Evolutionary conservation across 495 filamentous ascomycete genomes (phyloP), one percentile per base, ranked within the genome.

Genomic region (Margaritispora aquatica): DNA sequence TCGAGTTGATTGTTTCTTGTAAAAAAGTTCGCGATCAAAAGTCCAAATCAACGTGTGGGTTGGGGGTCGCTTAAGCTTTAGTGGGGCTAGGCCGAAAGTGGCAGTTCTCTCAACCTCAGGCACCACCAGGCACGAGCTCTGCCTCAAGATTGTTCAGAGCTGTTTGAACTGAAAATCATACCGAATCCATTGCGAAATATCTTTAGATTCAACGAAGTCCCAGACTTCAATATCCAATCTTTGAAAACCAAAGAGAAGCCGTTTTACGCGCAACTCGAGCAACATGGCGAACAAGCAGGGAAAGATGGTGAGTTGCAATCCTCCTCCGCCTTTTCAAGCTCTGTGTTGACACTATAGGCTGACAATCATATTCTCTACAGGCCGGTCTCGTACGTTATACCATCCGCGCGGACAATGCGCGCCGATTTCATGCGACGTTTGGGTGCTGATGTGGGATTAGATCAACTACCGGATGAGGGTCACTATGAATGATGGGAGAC

Each of bases 401-500:
- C 57, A 20, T 52, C 21, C 41, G 60, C 51, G 63, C n/a, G n/a
- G n/a, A n/a, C n/a, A 50, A 54, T 55, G 44, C 52, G 52, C 10
- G n/a, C 59, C 60, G 68, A 66, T 66, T 51, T 63, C 24, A 21
- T 26, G 51, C 27, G 24, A 19, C 21, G 46, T 38, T 27, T 27
- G 60, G 38, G 53, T 60, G 68, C 75, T 81, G 60, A 80, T 70
- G 21, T 23, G 51, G 57, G 9, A 21, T 51, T 72, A 98, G 94
- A 95, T 99, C 84, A 96, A 97, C 75, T 97, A 95, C 78, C 88
- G 93, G 70, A 97, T 99, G 95, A 84, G 91, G 71, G 88, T 96
- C 63, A 97, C 95, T 41, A 79, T 99, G 69, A 90, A 88, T 68
- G 94, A 99, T 79, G 89, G 91, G 66, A 87, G 94, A 64, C 93